A percentile compares a stretch with the other conserved stretches of the same genome.
Conservation (phyloP, 805 yeast species). For the Metschnikowia lunata region DNA sequence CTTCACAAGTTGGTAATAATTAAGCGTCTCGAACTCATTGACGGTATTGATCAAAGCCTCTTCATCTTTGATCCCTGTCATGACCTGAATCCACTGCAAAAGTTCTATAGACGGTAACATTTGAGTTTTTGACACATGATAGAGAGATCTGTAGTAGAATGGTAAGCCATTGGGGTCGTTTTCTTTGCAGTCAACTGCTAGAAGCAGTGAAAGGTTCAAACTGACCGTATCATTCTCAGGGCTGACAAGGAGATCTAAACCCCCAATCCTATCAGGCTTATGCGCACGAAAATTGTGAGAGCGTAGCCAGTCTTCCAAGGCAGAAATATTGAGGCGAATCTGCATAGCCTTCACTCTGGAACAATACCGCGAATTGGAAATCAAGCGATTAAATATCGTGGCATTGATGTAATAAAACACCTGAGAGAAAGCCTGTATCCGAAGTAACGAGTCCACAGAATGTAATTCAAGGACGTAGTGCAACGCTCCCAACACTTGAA, state of each 20-base stretch:
- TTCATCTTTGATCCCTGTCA: slow-evolving; percentile 64
- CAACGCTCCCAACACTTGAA: slow-evolving; percentile 85
- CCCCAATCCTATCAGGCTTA: slow-evolving; percentile 31
- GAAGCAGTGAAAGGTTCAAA: slow-evolving; percentile 21
- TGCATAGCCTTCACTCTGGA: slow-evolving; percentile 87
- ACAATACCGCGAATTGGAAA: slow-evolving; percentile 63
- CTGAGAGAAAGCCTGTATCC: slow-evolving; percentile 71
- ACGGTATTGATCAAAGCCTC: slow-evolving; percentile 56
- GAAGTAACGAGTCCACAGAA: slow-evolving; percentile 72
- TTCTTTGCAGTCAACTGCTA: slow-evolving; percentile 18
- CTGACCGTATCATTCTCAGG: background rate
- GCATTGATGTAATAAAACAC: slow-evolving; percentile 76
- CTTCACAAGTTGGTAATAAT: slow-evolving; percentile 66
- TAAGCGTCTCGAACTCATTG: slow-evolving; percentile 51
- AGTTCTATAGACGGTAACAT: slow-evolving; percentile 72
- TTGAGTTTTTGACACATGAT: slow-evolving; percentile 60
- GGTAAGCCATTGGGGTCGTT: slow-evolving; percentile 45
- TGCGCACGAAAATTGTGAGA: slow-evolving; percentile 50
- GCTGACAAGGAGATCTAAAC: slow-evolving; percentile 20
- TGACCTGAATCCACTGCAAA: slow-evolving; percentile 86
- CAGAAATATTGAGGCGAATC: slow-evolving; percentile 77
- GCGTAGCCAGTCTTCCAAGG: slow-evolving; percentile 91
- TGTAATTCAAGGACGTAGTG: slow-evolving; percentile 80
- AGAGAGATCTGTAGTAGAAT: slow-evolving; percentile 63
- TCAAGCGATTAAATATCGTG: slow-evolving; percentile 65